Conservation (phyloP, 2,329 filamentous ascomycete species). For the Ceratocystis eucalypticola region DNA sequence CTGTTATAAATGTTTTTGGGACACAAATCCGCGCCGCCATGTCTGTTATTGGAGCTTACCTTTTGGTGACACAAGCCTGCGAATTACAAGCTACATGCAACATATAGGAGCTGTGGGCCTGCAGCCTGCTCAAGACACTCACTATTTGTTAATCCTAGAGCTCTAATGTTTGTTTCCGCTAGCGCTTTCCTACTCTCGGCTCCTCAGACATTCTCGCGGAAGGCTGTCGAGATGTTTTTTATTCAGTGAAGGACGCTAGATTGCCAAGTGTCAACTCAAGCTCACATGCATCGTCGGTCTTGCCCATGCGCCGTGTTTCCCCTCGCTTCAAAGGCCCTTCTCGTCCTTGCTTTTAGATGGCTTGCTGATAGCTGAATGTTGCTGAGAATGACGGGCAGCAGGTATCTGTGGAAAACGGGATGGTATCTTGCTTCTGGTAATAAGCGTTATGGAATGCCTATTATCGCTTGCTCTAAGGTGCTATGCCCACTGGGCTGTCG, state of each 20-base stretch:
- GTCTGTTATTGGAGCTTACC: not conserved
- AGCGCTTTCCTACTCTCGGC: not conserved
- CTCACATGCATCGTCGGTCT: not conserved
- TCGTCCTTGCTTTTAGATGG: no score
- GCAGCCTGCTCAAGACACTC: not conserved
- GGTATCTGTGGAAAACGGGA: no score
- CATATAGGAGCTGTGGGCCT: not conserved
- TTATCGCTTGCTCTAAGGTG: not conserved
- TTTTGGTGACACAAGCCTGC: not conserved
- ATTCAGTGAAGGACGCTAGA: not conserved
- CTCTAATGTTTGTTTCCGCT: not conserved
- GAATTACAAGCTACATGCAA: not conserved
- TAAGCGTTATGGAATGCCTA: not conserved
- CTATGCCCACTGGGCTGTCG: not conserved
- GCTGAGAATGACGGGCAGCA: no score
- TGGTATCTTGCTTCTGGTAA: no score
- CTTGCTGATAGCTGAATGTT: no score
- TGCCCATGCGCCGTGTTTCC: not conserved
- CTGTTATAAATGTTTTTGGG: not conserved
- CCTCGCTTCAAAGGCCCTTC: not conserved
- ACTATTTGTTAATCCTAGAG: not conserved
- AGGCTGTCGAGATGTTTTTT: not conserved
- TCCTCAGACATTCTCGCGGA: not conserved
- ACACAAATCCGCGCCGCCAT: not conserved
- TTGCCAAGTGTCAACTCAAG: not conserved